Conservation (phyloP, 441 rosid species). For the Eugenia klotzschiana region DNA sequence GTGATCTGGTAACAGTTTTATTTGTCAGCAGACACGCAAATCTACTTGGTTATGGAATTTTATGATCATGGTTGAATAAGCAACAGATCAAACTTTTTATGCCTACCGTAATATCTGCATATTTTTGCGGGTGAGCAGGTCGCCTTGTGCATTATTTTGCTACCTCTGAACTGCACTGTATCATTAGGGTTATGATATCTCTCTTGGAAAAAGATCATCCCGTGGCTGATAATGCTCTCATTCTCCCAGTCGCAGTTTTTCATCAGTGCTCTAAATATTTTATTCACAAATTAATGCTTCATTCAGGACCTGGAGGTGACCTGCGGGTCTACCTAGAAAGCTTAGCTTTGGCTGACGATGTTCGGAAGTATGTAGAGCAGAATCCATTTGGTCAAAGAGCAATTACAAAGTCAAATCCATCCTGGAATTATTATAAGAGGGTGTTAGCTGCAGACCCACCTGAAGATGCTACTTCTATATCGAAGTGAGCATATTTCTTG, state of each 20-base stretch:
- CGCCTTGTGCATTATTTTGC: background rate
- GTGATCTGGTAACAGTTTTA: background rate
- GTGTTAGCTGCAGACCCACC: background rate
- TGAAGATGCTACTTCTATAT: background rate
- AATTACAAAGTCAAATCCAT: slow-evolving; percentile 25
- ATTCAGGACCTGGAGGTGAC: slow-evolving; percentile 43
- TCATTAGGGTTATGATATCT: background rate
- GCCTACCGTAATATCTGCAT: background rate
- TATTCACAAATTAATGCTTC: background rate
- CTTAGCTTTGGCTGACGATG: slow-evolving; percentile 26
- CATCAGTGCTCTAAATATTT: background rate
- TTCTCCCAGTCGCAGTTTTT: background rate
- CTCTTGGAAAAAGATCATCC: background rate
- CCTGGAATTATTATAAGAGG: slow-evolving; percentile 38
- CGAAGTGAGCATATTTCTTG: background rate
- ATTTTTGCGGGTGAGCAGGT: background rate
- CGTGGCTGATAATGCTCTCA: background rate
- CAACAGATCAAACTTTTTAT: background rate
- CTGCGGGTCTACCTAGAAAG: slow-evolving; percentile 36
- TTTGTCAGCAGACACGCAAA: background rate
- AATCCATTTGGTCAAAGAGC: slow-evolving; percentile 54
- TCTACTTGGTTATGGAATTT: background rate
- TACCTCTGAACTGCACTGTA: background rate
- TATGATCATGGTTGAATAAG: background rate
- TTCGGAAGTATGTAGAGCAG: slow-evolving; percentile 32